A percentile compares a stretch with the other conserved stretches of the same genome.
Evolutionary conservation across 805 yeast species (phyloP).

Genomic region (Candida montana): DNA sequence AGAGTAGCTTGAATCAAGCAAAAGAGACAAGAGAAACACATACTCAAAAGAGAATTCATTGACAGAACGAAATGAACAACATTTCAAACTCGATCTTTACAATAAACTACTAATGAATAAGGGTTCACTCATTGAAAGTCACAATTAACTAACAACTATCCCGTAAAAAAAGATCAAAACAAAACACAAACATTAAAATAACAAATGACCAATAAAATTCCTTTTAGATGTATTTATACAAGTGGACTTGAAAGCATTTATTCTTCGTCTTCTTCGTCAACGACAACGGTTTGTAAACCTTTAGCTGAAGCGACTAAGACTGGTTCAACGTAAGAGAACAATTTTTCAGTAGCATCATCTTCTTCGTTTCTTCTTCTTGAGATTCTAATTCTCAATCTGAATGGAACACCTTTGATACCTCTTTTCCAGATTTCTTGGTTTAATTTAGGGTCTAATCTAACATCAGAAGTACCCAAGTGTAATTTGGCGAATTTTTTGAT

Average conservation of each 20-base stretch:
- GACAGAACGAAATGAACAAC: not conserved
- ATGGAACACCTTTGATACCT: constrained; percentile 99
- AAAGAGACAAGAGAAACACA: not conserved
- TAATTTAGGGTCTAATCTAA: constrained; percentile 97
- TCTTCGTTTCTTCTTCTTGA: constrained; percentile 99
- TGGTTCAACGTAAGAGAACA: constrained; percentile 97
- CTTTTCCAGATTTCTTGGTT: constrained; percentile 99
- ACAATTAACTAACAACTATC: constrained; percentile 10
- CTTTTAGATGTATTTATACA: constrained; percentile 7
- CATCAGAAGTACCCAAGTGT: constrained; percentile 99
- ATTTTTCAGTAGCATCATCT: constrained; percentile 97
- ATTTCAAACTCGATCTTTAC: not conserved
- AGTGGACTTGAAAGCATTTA: constrained; percentile 10
- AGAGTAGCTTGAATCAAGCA: not conserved
- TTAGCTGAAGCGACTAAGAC: constrained; percentile 91
- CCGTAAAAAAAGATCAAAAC: constrained; percentile 6
- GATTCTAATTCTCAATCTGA: constrained; percentile 97
- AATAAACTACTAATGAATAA: constrained; percentile 11
- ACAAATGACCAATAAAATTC: constrained; percentile 9
- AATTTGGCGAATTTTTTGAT: constrained; percentile 96
- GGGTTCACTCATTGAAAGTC: constrained; percentile 13
- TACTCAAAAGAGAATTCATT: not conserved
- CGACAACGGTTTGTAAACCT: constrained; percentile 97
- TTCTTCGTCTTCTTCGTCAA: constrained; percentile 54
- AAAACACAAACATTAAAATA: not conserved